Percentiles rank a stretch among this genome's conserved stretches.
Conservation (phyloP, 2,329 filamentous ascomycete genomes). For the Arthrobotrys iridis region DNA sequence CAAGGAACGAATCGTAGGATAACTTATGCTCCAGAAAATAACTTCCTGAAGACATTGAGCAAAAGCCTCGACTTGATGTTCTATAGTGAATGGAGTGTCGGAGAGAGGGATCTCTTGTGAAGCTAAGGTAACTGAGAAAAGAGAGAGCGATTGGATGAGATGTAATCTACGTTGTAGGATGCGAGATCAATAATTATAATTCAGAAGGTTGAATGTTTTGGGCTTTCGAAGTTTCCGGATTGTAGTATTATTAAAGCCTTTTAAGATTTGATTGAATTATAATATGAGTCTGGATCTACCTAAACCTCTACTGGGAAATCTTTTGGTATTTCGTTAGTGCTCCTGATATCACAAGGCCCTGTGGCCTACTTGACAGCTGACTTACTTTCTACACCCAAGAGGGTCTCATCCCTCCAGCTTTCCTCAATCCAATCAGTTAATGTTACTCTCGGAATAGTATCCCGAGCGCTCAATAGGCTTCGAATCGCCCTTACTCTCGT, state of each 20-base stretch:
- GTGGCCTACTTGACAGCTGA: not conserved
- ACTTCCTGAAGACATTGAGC: not conserved
- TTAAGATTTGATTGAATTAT: not conserved
- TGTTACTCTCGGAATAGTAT: slow-evolving; percentile 74
- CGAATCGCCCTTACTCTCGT: slow-evolving; percentile 26
- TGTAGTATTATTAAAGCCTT: too few species aligned
- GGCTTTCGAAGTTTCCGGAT: too few species aligned
- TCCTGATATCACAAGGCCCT: not conserved
- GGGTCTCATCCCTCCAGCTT: slow-evolving; percentile 80
- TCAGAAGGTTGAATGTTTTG: not conserved
- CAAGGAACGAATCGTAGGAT: not conserved
- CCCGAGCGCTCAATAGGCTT: slow-evolving; percentile 58
- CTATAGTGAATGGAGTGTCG: too few species aligned
- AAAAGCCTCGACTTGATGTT: too few species aligned
- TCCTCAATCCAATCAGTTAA: slow-evolving; percentile 77
- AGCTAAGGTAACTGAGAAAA: not conserved
- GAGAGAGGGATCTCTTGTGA: not conserved
- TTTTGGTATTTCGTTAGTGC: slow-evolving; percentile 60
- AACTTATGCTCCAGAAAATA: not conserved
- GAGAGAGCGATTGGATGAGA: not conserved
- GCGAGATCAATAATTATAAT: too few species aligned
- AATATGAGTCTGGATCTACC: not conserved
- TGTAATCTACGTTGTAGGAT: not conserved
- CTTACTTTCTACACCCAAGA: slow-evolving; percentile 78
- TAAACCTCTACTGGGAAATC: slow-evolving; percentile 33